phyloP scores from a whole-genome alignment of 768 basidiomycete genomes.

The Leccinellum albellum region DNA sequence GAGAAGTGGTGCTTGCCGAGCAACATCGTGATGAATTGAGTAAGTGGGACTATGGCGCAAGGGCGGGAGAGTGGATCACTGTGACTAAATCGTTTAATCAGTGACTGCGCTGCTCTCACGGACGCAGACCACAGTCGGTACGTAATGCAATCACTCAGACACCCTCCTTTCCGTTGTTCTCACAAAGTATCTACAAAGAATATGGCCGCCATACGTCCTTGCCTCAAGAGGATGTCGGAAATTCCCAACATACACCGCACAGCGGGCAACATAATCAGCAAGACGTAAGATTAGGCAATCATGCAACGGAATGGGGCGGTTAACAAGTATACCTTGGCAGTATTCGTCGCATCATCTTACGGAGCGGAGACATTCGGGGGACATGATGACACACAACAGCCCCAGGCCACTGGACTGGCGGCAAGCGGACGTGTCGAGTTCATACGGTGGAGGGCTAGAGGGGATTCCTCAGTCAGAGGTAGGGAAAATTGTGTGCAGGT shows the following conservation, averaged over 20 bases:
- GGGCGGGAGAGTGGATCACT: constrained; percentile 15
- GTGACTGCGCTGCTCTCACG: constrained; percentile 35
- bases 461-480: constrained; percentile 34
- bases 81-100: constrained; percentile 21
- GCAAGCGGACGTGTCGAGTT: constrained; percentile 30
- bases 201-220: constrained; percentile 32
- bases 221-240: constrained; percentile 29
- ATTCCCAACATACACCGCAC: constrained; percentile 30
- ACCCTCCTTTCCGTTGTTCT: constrained; percentile 11
- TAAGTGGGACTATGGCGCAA: constrained; percentile 22
- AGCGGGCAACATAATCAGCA: constrained; percentile 28
- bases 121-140: constrained; percentile 33
- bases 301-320: constrained; percentile 12
- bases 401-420: constrained; percentile 33
- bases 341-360: constrained; percentile 33
- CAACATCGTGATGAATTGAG: constrained; percentile 64
- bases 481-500: constrained; percentile 11
- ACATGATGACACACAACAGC: constrained; percentile 34
- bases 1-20: constrained; percentile 60
- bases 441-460: constrained; percentile 28
- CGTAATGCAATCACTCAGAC: constrained; percentile 18
- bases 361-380: constrained; percentile 30
- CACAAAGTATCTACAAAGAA: constrained; percentile 26
- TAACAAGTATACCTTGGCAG: constrained; percentile 22
- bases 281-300: constrained; percentile 29